Evolutionary conservation across 306 rosid genomes (phyloP).

Genomic region (Alnus rubra): DNA sequence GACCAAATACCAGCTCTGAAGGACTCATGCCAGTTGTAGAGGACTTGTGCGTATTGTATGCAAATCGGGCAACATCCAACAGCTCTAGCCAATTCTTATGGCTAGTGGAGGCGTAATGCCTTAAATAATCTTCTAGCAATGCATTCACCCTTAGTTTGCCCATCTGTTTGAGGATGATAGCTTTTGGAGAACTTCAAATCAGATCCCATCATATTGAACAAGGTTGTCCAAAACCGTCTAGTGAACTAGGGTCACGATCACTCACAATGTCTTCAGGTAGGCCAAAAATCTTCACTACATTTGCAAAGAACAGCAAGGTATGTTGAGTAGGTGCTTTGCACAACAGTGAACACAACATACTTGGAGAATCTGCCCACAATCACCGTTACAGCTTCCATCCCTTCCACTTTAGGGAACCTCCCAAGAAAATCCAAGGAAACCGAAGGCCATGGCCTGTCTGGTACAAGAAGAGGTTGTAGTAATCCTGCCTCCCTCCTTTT

Average conservation of each 20-base stretch:
- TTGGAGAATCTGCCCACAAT: too few relatives aligned
- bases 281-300: neutral
- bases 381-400: too few relatives aligned
- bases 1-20: neutral
- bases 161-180: neutral
- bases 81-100: slow-evolving; percentile 2
- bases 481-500: too few relatives aligned
- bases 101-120: neutral
- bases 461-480: too few relatives aligned
- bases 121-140: neutral
- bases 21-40: neutral
- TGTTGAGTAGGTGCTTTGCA: too few relatives aligned
- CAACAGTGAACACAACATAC: too few relatives aligned
- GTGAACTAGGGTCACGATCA: neutral
- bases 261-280: neutral
- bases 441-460: too few relatives aligned
- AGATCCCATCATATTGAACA: neutral
- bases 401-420: too few relatives aligned
- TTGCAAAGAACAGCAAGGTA: too few relatives aligned
- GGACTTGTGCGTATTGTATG: neutral
- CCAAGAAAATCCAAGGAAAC: too few relatives aligned
- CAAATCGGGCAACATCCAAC: slow-evolving; percentile 1
- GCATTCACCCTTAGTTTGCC: neutral
- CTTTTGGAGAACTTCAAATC: neutral
- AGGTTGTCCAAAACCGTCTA: neutral